Evolutionary conservation across 371 early-diverging fungal species (phyloP), one percentile per base, ranked within the genome.

Genomic region (Rhizopus delemar): DNA sequence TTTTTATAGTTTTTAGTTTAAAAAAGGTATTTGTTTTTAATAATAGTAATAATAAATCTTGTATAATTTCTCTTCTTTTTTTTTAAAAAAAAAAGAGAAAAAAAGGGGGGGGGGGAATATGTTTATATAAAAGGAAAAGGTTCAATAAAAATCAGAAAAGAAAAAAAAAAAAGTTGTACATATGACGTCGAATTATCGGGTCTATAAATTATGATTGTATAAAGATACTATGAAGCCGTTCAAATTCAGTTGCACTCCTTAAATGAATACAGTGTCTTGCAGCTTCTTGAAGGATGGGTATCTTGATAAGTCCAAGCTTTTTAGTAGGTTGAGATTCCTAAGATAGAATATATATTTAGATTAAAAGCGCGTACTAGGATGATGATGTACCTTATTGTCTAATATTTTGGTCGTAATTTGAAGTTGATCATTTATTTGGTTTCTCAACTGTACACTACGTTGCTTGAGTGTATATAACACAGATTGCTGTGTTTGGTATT

Each of bases 401-500:
- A 22, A 22, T 22, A 13, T 54, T 2, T 56, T 56, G 35, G 51
- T 46, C 36, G 52, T 41, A 8, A 52, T 57, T 52, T 57, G 46
- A 45, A 65, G 57, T 22, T 22, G 22, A 51, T 69, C 54, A 53
- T 66, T 64, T 13, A 78, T 63, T 39, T 81, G 69, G 34, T 70
- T 64, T 57, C 79, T 75, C 56, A 87, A 74, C 57, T 86, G 79
- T n/a, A 76, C 60, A 56, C 86, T 84, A 46, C 88, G 81, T 51
- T 84, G 75, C 41, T 85, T 82, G 35, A 88, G 75, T 43, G 86
- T 88, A 49, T 80, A 70, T 29, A 88, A 57, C 6, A 87, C 82
- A 8, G 89, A 82, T 65, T 90, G 90, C 58, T 90, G 90, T 62
- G 81, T 73, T 59, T 88, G 88, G 70, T 86, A 87, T 57, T 87